Percentiles rank a stretch among this genome's conserved stretches.
Evolutionary conservation across 768 basidiomycete genomes (phyloP).

Genomic region (Collybia sp.): DNA sequence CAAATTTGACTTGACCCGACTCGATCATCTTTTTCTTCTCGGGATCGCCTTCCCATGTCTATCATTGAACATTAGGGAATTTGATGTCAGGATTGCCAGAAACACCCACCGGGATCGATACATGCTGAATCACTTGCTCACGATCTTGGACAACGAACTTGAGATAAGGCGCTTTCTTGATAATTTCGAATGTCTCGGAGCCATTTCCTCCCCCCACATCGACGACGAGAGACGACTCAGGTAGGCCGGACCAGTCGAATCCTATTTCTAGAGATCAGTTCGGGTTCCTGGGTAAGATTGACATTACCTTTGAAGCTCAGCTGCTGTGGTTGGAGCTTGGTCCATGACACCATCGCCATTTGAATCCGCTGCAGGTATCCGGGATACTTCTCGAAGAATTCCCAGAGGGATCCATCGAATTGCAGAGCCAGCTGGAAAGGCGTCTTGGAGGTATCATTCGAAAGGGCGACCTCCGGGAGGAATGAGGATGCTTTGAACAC

Average conservation of each 20-base stretch:
- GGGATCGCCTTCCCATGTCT: not conserved
- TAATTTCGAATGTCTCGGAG: constrained; percentile 9
- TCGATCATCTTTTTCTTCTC: not conserved
- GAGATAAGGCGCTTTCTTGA: constrained; percentile 6
- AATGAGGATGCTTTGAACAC: constrained; percentile 13
- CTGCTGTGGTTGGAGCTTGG: constrained; percentile 2
- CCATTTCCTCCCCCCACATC: constrained; percentile 18
- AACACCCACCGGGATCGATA: constrained; percentile 1
- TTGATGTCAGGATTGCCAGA: constrained; percentile 1
- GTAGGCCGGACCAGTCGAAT: constrained; percentile 13
- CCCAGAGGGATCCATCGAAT: constrained; percentile 6
- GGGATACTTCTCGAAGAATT: constrained; percentile 7
- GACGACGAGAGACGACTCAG: constrained; percentile 6
- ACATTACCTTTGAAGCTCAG: constrained; percentile 5
- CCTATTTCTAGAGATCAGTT: constrained; percentile 4
- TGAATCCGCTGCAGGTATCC: constrained; percentile 4
- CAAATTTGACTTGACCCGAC: constrained; percentile 3
- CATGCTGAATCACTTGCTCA: constrained; percentile 7
- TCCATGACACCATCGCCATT: constrained; percentile 10
- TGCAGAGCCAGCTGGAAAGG: constrained; percentile 2
- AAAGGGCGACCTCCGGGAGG: constrained; percentile 12
- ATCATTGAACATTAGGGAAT: not conserved
- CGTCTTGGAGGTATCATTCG: constrained; percentile 1
- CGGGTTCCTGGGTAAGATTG: not conserved
- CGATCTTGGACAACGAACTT: constrained; percentile 13